Evolutionary conservation across 176 grass and related monocot genomes (phyloP).

Genomic region (Oryza meyeriana): DNA sequence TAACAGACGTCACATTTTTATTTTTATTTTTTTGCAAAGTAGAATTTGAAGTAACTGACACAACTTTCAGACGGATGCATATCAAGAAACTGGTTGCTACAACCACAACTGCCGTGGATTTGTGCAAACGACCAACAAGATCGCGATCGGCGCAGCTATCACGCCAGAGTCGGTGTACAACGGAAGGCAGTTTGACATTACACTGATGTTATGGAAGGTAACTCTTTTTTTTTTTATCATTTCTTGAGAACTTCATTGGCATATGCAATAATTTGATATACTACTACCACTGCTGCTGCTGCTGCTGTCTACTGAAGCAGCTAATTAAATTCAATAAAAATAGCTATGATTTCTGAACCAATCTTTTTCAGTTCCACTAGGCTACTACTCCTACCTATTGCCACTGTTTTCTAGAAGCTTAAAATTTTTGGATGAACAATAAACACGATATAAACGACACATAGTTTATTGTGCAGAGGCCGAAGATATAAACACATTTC

Average conservation of each 20-base stretch:
- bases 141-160: constrained; percentile 69
- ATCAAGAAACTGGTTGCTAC: constrained; percentile 88
- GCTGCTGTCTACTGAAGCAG: not conserved
- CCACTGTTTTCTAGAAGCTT: too few relatives aligned
- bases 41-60: not conserved
- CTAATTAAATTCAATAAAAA: not conserved
- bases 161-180: constrained; percentile 58
- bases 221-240: not conserved
- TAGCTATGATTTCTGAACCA: not conserved
- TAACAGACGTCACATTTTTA: not conserved
- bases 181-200: constrained; percentile 74
- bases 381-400: too few relatives aligned
- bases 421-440: too few relatives aligned
- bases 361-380: not conserved
- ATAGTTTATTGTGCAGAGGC: too few relatives aligned
- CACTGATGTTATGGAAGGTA: constrained; percentile 78
- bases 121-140: constrained; percentile 86
- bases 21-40: not conserved
- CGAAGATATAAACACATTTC: too few relatives aligned
- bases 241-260: not conserved
- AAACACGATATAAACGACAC: too few relatives aligned
- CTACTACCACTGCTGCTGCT: too few relatives aligned
- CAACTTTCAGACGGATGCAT: constrained; percentile 58
- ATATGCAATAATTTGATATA: not conserved
- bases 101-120: constrained; percentile 80